A percentile compares a stretch with the other conserved stretches of the same genome.
phyloP scores from a whole-genome alignment of 2,329 filamentous ascomycete genomes.

The Rutstroemia sp. region DNA sequence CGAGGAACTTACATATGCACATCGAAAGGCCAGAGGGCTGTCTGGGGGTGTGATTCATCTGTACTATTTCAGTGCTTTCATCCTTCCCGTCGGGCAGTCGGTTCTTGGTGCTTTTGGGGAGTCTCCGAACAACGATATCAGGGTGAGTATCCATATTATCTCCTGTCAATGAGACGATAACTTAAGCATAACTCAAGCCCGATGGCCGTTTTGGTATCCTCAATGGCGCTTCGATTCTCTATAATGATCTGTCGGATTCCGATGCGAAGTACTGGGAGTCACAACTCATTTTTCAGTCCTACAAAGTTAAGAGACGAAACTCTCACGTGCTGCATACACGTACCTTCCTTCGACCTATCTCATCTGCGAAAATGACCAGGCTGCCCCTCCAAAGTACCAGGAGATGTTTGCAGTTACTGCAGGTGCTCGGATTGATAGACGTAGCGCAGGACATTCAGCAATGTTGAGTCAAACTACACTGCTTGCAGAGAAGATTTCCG shows the following conservation, averaged over 20 bases:
- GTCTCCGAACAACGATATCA: conserved; percentile 1
- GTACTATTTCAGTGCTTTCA: no score
- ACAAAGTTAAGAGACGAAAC: conserved; percentile 19
- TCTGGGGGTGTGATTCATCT: no score
- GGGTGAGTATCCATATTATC: background rate
- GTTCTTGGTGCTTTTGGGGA: no score
- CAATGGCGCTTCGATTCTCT: background rate
- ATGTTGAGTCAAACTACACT: conserved; percentile 2
- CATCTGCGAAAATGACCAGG: conserved; percentile 8
- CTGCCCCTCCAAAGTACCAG: background rate
- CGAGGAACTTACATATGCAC: no score
- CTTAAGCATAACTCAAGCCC: background rate
- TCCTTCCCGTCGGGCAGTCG: no score
- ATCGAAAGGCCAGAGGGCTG: no score
- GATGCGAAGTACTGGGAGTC: conserved; percentile 3
- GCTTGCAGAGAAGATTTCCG: background rate
- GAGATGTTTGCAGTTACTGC: conserved; percentile 4
- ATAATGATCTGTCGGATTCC: conserved; percentile 1
- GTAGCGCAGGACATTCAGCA: conserved; percentile 1
- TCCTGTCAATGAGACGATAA: background rate
- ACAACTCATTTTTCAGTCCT: conserved; percentile 24
- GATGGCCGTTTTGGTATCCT: background rate
- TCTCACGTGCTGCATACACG: conserved; percentile 7
- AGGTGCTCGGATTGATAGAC: background rate
- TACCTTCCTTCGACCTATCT: conserved; percentile 6